These are phyloP conservation scores for Dichotomocladium elegans DNA, from an alignment of 371 early-diverging fungal species.

Conservation along the genomic window DNA sequence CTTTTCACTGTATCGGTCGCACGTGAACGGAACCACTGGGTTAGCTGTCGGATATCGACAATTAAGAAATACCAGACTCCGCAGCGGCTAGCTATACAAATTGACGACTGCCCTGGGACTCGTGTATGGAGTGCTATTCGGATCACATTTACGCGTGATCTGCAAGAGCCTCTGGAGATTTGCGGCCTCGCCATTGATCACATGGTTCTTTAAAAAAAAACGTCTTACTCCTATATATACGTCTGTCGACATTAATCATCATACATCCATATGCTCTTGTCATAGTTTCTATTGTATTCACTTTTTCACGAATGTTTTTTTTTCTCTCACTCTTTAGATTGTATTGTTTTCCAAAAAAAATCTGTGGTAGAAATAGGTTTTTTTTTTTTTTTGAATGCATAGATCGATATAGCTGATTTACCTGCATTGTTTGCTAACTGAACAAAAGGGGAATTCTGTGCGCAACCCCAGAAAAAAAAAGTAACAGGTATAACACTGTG, in stretches of 20 bases:
- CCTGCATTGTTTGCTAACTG: no score
- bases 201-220: slow-evolving; percentile 16
- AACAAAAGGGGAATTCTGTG: no score
- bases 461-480: no score
- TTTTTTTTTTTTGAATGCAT: no score
- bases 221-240: no score
- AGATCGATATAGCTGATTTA: no score
- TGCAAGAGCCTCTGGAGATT: slow-evolving; percentile 24
- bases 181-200: slow-evolving; percentile 37
- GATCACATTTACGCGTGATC: slow-evolving; percentile 16
- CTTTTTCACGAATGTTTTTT: no score
- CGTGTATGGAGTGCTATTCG: slow-evolving; percentile 25
- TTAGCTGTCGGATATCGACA: slow-evolving; percentile 10
- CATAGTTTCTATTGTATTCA: neutral
- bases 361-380: no score
- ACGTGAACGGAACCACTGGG: slow-evolving; percentile 8
- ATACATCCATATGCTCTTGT: neutral
- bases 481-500: no score
- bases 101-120: slow-evolving; percentile 16
- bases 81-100: slow-evolving; percentile 6
- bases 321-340: no score
- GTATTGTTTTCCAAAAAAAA: no score
- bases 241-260: neutral
- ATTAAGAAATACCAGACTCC: neutral
- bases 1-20: slow-evolving; percentile 17